phyloP scores from a whole-genome alignment of 345 rosid species.

The Moricandia moricandioides region DNA sequence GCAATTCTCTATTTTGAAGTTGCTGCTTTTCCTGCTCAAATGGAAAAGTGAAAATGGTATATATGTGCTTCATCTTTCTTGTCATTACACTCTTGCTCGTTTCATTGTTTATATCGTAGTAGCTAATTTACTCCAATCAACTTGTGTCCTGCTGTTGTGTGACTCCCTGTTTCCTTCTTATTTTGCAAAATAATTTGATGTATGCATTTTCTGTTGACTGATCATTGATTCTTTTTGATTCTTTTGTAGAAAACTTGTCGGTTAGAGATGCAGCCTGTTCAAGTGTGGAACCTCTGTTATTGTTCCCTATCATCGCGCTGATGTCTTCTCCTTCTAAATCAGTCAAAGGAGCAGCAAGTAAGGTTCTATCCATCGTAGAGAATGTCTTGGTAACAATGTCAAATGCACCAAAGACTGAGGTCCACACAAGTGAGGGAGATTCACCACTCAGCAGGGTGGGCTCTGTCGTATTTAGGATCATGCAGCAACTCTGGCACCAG shows the following conservation, averaged over 20 bases:
- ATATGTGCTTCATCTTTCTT: constrained; percentile 25
- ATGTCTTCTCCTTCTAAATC: constrained; percentile 81
- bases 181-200: background rate
- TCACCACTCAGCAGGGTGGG: constrained; percentile 57
- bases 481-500: constrained; percentile 79
- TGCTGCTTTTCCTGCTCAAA: constrained; percentile 58
- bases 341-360: constrained; percentile 68
- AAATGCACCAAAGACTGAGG: constrained; percentile 46
- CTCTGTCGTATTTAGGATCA: constrained; percentile 58
- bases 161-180: background rate
- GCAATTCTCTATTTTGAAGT: constrained; percentile 61
- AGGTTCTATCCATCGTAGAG: constrained; percentile 67
- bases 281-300: constrained; percentile 63
- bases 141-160: constrained; percentile 1
- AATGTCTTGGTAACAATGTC: constrained; percentile 50
- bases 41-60: constrained; percentile 79
- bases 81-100: constrained; percentile 11
- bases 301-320: constrained; percentile 67
- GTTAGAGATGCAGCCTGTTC: constrained; percentile 38
- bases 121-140: constrained; percentile 7
- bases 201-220: constrained; percentile 1
- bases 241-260: constrained; percentile 43
- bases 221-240: constrained; percentile 9
- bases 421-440: constrained; percentile 38
- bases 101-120: background rate